Evolutionary conservation across 305 asterid genomes (phyloP).

Genomic region (Solanum chacoense): DNA sequence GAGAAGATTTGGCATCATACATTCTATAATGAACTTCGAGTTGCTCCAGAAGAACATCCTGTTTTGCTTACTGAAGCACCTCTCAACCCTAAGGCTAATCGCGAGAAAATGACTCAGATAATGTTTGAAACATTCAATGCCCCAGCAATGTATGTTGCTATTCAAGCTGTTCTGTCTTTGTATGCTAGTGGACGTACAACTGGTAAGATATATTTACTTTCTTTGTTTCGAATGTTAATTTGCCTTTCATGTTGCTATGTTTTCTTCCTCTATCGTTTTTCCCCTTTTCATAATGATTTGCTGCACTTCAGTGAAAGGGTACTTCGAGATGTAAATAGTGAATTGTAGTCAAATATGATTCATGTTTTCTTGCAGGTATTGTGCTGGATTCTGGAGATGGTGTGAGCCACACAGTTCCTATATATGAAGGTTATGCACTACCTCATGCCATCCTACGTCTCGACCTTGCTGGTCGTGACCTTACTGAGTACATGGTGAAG

Average conservation of each 20-base stretch:
- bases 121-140: slow-evolving; percentile 8
- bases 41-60: slow-evolving; percentile 11
- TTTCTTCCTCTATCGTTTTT: not conserved
- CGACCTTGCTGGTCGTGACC: slow-evolving; percentile 1
- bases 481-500: not conserved
- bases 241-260: not conserved
- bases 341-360: not conserved
- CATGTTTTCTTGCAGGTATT: not conserved
- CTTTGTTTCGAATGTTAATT: not conserved
- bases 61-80: slow-evolving; percentile 8
- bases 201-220: not conserved
- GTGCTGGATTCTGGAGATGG: slow-evolving; percentile 1
- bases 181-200: slow-evolving; percentile 13
- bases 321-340: not conserved
- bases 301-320: not conserved
- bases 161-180: slow-evolving; percentile 4
- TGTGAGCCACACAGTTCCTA: not conserved
- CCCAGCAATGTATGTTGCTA: slow-evolving; percentile 9
- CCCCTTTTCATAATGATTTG: not conserved
- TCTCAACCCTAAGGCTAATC: slow-evolving; percentile 9
- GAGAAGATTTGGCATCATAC: slow-evolving; percentile 10
- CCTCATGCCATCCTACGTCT: slow-evolving; percentile 5
- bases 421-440: slow-evolving; percentile 1
- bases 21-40: not conserved
- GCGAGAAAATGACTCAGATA: slow-evolving; percentile 9